phyloP scores from a whole-genome alignment of 1,284 basidiomycete genomes.

The Peniophora sp. region DNA sequence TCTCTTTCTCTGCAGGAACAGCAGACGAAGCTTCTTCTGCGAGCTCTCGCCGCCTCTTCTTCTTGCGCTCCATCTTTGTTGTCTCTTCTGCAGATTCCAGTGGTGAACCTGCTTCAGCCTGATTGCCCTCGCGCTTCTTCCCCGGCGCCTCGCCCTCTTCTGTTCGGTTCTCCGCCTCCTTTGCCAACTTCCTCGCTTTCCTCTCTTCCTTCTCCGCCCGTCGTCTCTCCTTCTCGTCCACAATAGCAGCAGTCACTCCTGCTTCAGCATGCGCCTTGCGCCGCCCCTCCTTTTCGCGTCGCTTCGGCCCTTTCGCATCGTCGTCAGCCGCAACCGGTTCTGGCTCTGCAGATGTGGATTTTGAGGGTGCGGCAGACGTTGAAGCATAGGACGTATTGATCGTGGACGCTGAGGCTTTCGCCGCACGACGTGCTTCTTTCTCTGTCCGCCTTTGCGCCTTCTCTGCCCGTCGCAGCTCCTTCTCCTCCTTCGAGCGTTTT shows the following conservation, averaged over 20 bases:
- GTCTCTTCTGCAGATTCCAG: background rate
- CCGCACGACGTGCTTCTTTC: background rate
- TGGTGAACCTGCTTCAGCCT: too few relatives aligned
- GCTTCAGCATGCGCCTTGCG: background rate
- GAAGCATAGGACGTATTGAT: too few relatives aligned
- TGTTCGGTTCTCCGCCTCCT: slow-evolving; percentile 9
- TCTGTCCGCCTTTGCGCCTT: slow-evolving; percentile 17
- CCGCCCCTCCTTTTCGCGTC: too few relatives aligned
- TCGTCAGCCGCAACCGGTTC: background rate
- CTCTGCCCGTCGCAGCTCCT: slow-evolving; percentile 5
- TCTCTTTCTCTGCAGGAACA: background rate
- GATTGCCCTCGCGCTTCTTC: background rate
- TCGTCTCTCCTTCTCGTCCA: slow-evolving; percentile 16
- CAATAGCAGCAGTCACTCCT: background rate
- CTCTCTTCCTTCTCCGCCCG: slow-evolving; percentile 14
- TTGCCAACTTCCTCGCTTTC: slow-evolving; percentile 11
- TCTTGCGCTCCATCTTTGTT: slow-evolving; percentile 2
- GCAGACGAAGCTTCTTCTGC: background rate
- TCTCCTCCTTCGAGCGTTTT: background rate
- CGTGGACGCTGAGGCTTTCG: background rate
- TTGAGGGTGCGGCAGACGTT: too few relatives aligned
- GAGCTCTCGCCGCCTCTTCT: slow-evolving; percentile 6
- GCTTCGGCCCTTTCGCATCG: too few relatives aligned
- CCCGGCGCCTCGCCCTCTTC: background rate
- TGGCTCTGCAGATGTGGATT: background rate